Base-by-base conservation (phyloP, 106 monocot species). In the Narthecium ossifragum region DNA sequence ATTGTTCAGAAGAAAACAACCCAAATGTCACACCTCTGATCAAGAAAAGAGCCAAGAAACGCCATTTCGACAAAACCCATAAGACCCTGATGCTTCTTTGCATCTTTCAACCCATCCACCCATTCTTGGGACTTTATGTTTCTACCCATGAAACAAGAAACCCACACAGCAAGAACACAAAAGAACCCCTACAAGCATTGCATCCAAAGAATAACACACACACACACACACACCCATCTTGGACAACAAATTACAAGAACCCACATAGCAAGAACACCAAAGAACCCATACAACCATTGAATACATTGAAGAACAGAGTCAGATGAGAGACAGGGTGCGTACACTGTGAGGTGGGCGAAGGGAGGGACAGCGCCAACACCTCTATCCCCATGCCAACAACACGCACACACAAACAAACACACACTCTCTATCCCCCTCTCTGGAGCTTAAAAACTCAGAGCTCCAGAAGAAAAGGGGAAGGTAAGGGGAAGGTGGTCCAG, bases 301-400 rank as follows among this genome's bases (percentile, higher is more conserved):
- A 49, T 22, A 24, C 11, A 20, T 1, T 25, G 3, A n/a, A 20
- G 38, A 38, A 48, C 15, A 55, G 6, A 39, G 2, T n/a, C 32
- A 43, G 38, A 15, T 31, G 52, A 11, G 4, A 25, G 13, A n/a
- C 13, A 28, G 18, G 11, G 29, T 14, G 2, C 63, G 67, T 50
- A 76, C 71, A 76, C 28, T 60, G 68, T n/a, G 64, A 64, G 20
- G 75, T 36, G 14, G 74, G 74, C 54, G 70, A 71, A 31, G 75
- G 75, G 28, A 75, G 60, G 34, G 70, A 66, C 14, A 74, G 64
- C 9, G 75, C 75, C 39, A 80, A 23, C 31, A 80, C 70, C 57
- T 75, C 80, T 12, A 80, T 70, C 53, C 75, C 69, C 80, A 75
- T 80, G 30, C n/a, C n/a, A n/a, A n/a, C n/a, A n/a, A n/a, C n/a